Conservation (phyloP, 2,329 filamentous ascomycete species). For the Pseudogymnoascus sp. region DNA sequence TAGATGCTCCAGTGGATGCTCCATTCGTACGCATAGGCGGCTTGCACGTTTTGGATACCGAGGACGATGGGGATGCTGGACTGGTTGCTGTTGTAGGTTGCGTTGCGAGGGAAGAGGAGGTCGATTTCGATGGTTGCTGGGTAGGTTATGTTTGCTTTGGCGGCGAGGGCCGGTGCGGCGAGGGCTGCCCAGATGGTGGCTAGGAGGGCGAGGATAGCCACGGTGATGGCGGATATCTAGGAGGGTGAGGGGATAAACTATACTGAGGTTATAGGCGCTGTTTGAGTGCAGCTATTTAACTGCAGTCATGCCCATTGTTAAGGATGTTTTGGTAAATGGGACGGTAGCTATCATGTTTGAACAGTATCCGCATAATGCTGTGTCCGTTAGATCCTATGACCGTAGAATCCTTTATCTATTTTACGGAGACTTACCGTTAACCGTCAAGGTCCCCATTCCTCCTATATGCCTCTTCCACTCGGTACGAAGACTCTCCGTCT, state of each 20-base stretch:
- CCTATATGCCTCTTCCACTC: neutral
- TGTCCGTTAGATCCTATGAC: neutral
- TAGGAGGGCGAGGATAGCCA: neutral
- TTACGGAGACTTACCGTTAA: neutral
- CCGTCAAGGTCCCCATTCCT: neutral
- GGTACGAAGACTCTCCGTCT: neutral
- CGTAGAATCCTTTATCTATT: too few species aligned
- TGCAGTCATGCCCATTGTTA: neutral
- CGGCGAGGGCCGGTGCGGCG: neutral
- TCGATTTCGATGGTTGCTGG: neutral
- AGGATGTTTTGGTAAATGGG: neutral
- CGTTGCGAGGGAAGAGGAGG: neutral
- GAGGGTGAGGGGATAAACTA: neutral
- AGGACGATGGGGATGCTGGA: neutral
- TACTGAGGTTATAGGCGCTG: neutral
- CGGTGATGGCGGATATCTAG: neutral
- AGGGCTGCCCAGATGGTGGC: neutral
- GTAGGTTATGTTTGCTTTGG: neutral
- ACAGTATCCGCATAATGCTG: neutral
- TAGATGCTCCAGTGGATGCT: neutral
- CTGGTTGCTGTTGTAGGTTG: neutral
- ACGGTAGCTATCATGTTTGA: neutral
- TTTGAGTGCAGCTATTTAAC: neutral
- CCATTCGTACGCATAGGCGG: neutral
- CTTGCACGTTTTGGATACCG: neutral